Evolutionary conservation across 106 monocot species (phyloP).

Genomic region (Allium sativum): DNA sequence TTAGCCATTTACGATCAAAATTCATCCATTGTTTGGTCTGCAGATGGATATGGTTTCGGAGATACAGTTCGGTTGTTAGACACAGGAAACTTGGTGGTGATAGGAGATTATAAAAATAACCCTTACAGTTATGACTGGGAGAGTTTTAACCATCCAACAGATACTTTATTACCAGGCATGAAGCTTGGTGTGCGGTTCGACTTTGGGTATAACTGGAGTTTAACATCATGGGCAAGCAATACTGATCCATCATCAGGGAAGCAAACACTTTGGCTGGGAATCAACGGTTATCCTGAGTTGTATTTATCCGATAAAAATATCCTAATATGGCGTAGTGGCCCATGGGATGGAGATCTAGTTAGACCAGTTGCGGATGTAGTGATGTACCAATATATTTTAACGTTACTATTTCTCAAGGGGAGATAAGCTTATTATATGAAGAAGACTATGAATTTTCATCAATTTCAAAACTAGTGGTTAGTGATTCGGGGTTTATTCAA

Average conservation of each 20-base stretch:
- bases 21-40: not conserved
- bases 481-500: slow-evolving; percentile 5
- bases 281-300: not conserved
- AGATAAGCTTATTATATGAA: not conserved
- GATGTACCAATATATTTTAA: not conserved
- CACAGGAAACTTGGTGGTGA: slow-evolving; percentile 1
- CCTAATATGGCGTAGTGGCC: not conserved
- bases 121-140: not conserved
- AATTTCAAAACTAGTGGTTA: slow-evolving; percentile 8
- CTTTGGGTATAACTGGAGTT: not conserved
- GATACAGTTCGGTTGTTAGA: not conserved
- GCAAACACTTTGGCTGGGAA: not conserved
- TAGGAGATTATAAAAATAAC: not conserved
- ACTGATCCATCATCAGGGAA: slow-evolving; percentile 1
- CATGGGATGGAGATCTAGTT: slow-evolving; percentile 3
- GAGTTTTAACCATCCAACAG: slow-evolving; percentile 5
- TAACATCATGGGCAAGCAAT: not conserved
- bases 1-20: not conserved
- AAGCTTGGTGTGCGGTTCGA: not conserved
- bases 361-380: not conserved
- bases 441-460: not conserved
- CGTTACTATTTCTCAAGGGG: not conserved
- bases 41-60: not conserved
- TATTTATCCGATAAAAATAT: not conserved
- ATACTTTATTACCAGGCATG: slow-evolving; percentile 9